Conservation (phyloP, 2,329 filamentous ascomycete genomes). For the Coleophoma crateriformis region DNA sequence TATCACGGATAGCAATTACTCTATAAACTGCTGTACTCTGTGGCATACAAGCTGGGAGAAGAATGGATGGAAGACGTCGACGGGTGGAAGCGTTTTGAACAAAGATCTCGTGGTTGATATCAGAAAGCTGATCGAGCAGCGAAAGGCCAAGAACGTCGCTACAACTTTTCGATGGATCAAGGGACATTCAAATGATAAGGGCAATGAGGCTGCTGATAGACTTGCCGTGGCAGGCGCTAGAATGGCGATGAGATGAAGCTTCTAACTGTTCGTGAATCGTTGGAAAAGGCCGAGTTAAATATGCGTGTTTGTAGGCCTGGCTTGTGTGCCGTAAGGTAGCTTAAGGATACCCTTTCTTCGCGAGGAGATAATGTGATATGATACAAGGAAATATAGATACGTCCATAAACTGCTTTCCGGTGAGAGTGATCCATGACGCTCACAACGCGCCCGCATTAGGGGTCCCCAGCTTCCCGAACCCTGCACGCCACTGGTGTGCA, state of each 20-base stretch:
- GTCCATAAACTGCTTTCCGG: too few relatives aligned
- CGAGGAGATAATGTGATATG: neutral
- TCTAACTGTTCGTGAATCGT: too few relatives aligned
- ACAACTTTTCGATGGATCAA: slow-evolving; percentile 87
- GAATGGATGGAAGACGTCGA: slow-evolving; percentile 71
- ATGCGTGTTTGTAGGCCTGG: too few relatives aligned
- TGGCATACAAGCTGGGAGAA: slow-evolving; percentile 77
- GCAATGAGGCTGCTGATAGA: slow-evolving; percentile 76
- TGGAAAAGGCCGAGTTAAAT: too few relatives aligned
- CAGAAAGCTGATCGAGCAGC: slow-evolving; percentile 63
- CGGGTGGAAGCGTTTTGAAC: slow-evolving; percentile 73
- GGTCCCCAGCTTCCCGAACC: too few relatives aligned
- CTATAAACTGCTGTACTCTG: slow-evolving; percentile 80
- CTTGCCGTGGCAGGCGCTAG: slow-evolving; percentile 65
- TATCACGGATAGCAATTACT: slow-evolving; percentile 83
- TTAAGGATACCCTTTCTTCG: slow-evolving; percentile 1
- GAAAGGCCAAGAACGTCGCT: slow-evolving; percentile 50
- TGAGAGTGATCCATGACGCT: too few relatives aligned
- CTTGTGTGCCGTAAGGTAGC: neutral
- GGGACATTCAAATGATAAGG: slow-evolving; percentile 67
- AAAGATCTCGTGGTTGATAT: slow-evolving; percentile 75
- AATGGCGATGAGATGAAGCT: neutral
- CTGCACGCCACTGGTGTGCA: too few relatives aligned
- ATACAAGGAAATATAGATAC: too few relatives aligned
- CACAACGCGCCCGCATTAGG: too few relatives aligned